Percentiles rank a stretch among this genome's conserved stretches.
These are phyloP conservation scores for Primulina tabacum DNA, from an alignment of 257 asterid genomes.

Conservation along the genomic window DNA sequence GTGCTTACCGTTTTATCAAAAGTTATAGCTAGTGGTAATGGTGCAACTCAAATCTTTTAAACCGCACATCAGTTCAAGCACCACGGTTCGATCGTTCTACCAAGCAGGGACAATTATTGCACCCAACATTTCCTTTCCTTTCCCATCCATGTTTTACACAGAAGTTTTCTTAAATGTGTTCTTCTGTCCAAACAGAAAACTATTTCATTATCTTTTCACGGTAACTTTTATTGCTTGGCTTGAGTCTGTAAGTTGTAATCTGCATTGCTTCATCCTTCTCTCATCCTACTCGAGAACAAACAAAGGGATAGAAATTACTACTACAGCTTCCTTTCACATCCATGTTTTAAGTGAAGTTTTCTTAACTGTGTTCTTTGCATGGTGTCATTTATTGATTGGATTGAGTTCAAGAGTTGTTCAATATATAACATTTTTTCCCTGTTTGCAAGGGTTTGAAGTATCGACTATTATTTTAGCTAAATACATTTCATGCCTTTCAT, in stretches of 20 bases:
- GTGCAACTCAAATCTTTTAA: too few species aligned
- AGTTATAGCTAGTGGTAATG: too few species aligned
- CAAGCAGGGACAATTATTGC: too few species aligned
- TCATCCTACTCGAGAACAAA: not conserved
- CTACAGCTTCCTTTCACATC: not conserved
- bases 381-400: not conserved
- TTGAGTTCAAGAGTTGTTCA: constrained; percentile 3
- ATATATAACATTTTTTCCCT: not conserved
- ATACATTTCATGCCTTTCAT: not conserved
- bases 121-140: not conserved
- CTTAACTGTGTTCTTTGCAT: not conserved
- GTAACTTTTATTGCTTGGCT: not conserved
- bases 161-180: not conserved
- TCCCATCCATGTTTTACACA: not conserved
- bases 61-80: too few species aligned
- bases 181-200: not conserved
- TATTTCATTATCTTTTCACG: not conserved
- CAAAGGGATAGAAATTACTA: not conserved
- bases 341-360: not conserved
- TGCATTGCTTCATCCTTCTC: not conserved
- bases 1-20: too few species aligned
- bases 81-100: too few species aligned
- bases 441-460: not conserved
- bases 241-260: constrained; percentile 4
- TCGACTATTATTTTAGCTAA: not conserved